phyloP scores from a whole-genome alignment of 2,329 filamentous ascomycete species.

The Berkeleyomyces rouxiae region DNA sequence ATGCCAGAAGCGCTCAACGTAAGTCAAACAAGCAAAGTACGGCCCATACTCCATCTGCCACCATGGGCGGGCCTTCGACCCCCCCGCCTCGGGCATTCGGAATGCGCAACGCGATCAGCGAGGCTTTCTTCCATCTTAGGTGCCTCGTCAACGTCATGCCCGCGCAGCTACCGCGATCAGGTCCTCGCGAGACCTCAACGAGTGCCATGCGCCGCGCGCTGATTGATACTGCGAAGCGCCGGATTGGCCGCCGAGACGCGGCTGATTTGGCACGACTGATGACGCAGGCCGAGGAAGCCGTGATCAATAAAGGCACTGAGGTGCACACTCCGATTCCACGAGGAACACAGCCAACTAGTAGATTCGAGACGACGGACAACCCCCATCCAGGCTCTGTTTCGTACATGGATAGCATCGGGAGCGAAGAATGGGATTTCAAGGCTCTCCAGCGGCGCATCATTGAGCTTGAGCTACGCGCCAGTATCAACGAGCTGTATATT shows the following conservation, averaged over 20 bases:
- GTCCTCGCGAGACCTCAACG: background rate
- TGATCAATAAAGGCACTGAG: background rate
- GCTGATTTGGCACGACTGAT: background rate
- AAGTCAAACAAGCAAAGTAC: too few species aligned
- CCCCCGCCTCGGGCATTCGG: background rate
- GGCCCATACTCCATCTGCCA: background rate
- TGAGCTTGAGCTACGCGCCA: constrained; percentile 4
- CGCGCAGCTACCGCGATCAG: background rate
- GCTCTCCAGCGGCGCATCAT: background rate
- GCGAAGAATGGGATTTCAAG: background rate
- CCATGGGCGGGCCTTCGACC: background rate
- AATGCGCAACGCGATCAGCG: background rate
- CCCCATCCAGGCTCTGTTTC: background rate
- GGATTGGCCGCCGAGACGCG: background rate
- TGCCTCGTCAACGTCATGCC: background rate
- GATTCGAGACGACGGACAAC: background rate
- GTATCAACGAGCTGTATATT: background rate
- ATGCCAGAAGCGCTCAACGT: too few species aligned
- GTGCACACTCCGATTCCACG: too few species aligned
- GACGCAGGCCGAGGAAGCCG: background rate
- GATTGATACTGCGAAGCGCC: background rate
- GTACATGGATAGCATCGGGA: background rate
- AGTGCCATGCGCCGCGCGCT: background rate
- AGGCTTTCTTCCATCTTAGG: background rate
- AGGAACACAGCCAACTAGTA: background rate